Percentiles rank a stretch among this genome's conserved stretches.
Conservation (phyloP, 805 yeast species). For the Candida lessepsii region DNA sequence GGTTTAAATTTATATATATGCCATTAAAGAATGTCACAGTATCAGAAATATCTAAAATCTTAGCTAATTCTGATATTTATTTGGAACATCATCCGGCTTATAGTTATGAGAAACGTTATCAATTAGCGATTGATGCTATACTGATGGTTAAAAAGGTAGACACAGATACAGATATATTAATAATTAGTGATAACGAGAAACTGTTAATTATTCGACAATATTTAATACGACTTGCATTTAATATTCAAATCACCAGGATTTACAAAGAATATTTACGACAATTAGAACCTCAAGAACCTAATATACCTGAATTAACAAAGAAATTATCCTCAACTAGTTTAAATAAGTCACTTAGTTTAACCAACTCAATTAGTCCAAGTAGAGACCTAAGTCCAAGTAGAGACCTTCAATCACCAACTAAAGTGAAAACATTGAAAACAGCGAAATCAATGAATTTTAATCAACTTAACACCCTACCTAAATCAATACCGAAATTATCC, state of each 20-base stretch:
- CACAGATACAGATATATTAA: background rate
- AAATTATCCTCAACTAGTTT: slow-evolving; percentile 5
- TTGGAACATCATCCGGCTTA: slow-evolving; percentile 48
- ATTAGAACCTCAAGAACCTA: slow-evolving; percentile 1
- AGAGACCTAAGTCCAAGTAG: too few species aligned
- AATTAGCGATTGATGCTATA: slow-evolving; percentile 35
- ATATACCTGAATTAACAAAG: slow-evolving; percentile 9
- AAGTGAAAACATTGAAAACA: slow-evolving; percentile 1
- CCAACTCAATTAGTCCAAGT: too few species aligned
- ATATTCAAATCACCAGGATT: slow-evolving; percentile 65
- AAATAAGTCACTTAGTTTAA: too few species aligned
- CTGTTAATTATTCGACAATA: slow-evolving; percentile 37
- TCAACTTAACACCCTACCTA: too few species aligned
- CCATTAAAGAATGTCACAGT: slow-evolving; percentile 18
- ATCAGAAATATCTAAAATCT: slow-evolving; percentile 13
- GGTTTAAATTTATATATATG: slow-evolving; percentile 22
- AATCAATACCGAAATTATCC: slow-evolving; percentile 9
- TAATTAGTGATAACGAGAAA: background rate
- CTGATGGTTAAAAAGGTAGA: slow-evolving; percentile 11
- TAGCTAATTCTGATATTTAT: slow-evolving; percentile 53
- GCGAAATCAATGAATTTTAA: slow-evolving; percentile 9
- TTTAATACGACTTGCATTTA: slow-evolving; percentile 52
- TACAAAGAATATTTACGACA: slow-evolving; percentile 38
- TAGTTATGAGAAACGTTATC: slow-evolving; percentile 32
- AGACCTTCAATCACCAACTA: slow-evolving; percentile 7